Evolutionary conservation across 2,329 filamentous ascomycete genomes (phyloP).

Genomic region (Exophiala bonariae): DNA sequence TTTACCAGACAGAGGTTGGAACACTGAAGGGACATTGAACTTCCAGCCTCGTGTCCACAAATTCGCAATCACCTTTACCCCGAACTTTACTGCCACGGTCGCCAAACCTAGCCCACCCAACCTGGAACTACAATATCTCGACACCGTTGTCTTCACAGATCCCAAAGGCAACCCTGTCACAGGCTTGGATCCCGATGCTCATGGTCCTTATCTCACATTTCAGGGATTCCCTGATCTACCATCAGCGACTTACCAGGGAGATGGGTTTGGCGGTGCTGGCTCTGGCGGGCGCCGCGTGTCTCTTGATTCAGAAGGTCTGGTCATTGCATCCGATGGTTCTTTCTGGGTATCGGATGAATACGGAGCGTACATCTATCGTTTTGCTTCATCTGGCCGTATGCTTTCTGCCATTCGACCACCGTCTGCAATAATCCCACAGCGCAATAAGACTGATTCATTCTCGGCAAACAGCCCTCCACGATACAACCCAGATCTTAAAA

Average conservation of each 20-base stretch:
- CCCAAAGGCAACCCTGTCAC: conserved; percentile 63
- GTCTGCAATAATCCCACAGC: conserved; percentile 62
- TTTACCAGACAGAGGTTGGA: conserved; percentile 71
- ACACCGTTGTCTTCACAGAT: conserved; percentile 65
- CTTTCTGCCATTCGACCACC: conserved; percentile 64
- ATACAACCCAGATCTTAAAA: conserved; percentile 52
- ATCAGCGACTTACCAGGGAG: conserved; percentile 62
- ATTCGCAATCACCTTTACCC: conserved; percentile 59
- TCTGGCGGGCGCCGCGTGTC: conserved; percentile 60
- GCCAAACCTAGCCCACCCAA: conserved; percentile 59
- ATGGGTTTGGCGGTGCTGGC: conserved; percentile 66
- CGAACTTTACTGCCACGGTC: conserved; percentile 48
- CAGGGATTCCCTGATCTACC: conserved; percentile 63
- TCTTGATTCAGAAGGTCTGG: conserved; percentile 67
- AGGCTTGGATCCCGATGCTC: conserved; percentile 62
- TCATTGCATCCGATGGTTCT: conserved; percentile 57
- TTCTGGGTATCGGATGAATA: conserved; percentile 74
- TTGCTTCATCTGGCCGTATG: conserved; percentile 60
- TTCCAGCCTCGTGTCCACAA: conserved; percentile 69
- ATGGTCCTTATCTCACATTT: conserved; percentile 52
- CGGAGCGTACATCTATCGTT: conserved; percentile 69
- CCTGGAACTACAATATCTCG: conserved; percentile 61
- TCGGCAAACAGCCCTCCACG: conserved; percentile 63
- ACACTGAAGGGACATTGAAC: conserved; percentile 69
- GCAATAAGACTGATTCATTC: conserved; percentile 64